These are phyloP conservation scores for Candida freyschussii DNA, from an alignment of 1,139 yeast genomes.

Conservation along the genomic window DNA sequence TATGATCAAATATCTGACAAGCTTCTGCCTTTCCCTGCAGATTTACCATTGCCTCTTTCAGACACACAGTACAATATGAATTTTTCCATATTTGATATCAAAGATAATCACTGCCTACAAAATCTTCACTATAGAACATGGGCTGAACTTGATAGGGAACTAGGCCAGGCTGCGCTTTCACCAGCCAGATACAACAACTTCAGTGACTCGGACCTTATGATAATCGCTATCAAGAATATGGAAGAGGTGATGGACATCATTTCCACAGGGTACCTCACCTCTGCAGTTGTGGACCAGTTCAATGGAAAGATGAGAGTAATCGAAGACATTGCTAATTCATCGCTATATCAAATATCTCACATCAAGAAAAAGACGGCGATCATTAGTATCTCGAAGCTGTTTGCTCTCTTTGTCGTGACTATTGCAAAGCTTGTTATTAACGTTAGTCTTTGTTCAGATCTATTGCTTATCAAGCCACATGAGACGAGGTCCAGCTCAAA, in stretches of 20 bases:
- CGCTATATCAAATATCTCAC: constrained; percentile 24
- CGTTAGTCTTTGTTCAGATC: constrained; percentile 25
- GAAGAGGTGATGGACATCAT: constrained; percentile 34
- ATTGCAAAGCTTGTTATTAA: constrained; percentile 28
- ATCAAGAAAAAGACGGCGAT: constrained; percentile 27
- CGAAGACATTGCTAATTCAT: constrained; percentile 17
- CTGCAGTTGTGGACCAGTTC: constrained; percentile 23
- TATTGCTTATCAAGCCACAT: constrained; percentile 30
- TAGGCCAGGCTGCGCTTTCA: constrained; percentile 10
- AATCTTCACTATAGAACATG: constrained; percentile 14
- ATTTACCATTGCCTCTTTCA: constrained; percentile 29
- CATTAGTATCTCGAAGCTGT: constrained; percentile 32
- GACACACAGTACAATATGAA: constrained; percentile 28
- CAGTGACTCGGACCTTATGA: constrained; percentile 24
- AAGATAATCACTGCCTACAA: constrained; percentile 11
- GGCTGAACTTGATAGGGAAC: constrained; percentile 15
- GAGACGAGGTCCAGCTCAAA: constrained; percentile 21
- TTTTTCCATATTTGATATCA: constrained; percentile 17
- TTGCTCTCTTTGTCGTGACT: constrained; percentile 28
- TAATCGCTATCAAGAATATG: constrained; percentile 28
- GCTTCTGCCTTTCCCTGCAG: constrained; percentile 25
- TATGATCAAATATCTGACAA: constrained; percentile 26
- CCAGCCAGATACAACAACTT: constrained; percentile 8
- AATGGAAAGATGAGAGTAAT: constrained; percentile 23
- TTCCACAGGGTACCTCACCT: constrained; percentile 25